Evolutionary conservation across 176 grass and related monocot genomes (phyloP), one percentile per base, ranked within the genome.

Genomic region (Carex kokanica): DNA sequence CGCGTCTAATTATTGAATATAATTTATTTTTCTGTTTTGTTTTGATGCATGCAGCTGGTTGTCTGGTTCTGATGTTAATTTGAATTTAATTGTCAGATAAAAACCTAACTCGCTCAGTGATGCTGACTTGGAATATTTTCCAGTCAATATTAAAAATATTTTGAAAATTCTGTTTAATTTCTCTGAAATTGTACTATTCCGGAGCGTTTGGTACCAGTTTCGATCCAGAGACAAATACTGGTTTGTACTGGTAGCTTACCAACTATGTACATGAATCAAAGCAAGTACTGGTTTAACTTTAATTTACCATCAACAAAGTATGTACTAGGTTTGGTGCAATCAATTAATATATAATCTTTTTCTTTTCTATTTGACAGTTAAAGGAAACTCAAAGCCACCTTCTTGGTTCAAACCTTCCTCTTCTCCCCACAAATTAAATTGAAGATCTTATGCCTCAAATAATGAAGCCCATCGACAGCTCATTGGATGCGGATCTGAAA

Each of bases 291-390:
- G 14, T 80, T 36, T 10, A 60, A 41, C 29, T 54, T 24, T 45
- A 75, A 29, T 57, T 78, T 57, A 21, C 15, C 53, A 41, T 60
- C 20, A 20, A 55, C 10, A 63, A 14, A 61, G 32, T 45, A n/a
- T 80, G 32, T 64, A 43, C 12, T 81, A 45, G 38, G 20, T n/a
- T 43, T 78, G 36, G 21, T 81, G 38, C 59, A 81, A 81, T 81
- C 18, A 68, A 18, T 82, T 82, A 66, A 68, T 23, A 66, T n/a
- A 15, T 29, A 53, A 34, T 82, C 6, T 82, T 25, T 51, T 41
- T 68, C 21, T 68, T 82, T 27, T 64, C n/a, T 62, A 47, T 38
- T 31, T 68, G 20, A 51, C 80, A 82, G 80, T 3, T 55, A 54
- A 82, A 82, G 41, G 80, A 67, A 68, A 49, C 14, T 52, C 27